Evolutionary conservation across 352 stramenopile genomes (phyloP).

Genomic region (Albugo laibachii): DNA sequence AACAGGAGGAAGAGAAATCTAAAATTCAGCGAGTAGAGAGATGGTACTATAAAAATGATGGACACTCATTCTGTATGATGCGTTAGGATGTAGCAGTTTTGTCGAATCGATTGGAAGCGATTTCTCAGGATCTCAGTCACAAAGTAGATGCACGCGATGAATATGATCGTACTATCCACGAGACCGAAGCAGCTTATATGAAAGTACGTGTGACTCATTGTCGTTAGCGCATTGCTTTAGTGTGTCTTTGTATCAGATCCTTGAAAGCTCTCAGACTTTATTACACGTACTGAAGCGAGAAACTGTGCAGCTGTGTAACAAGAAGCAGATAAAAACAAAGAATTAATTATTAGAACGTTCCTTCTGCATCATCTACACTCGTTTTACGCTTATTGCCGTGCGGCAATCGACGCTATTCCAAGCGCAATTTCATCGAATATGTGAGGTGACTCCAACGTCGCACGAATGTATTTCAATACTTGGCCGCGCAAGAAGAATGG

Average conservation of each 20-base stretch:
- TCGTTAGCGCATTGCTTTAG: neutral
- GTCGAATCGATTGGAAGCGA: constrained; percentile 79
- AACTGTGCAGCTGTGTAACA: constrained; percentile 88
- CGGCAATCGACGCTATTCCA: too few relatives aligned
- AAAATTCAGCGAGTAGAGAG: constrained; percentile 80
- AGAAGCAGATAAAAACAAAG: constrained; percentile 52
- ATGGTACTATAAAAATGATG: neutral
- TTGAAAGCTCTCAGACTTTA: constrained; percentile 87
- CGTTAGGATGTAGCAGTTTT: constrained; percentile 73
- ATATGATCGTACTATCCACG: constrained; percentile 88
- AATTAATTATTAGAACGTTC: too few relatives aligned
- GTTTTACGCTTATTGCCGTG: too few relatives aligned
- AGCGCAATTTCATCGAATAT: too few relatives aligned
- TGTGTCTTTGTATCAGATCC: constrained; percentile 28
- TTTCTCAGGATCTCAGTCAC: constrained; percentile 79
- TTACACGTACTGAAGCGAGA: constrained; percentile 89
- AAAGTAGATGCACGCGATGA: constrained; percentile 84
- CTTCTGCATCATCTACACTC: too few relatives aligned
- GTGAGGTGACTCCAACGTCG: too few relatives aligned
- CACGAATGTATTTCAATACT: too few relatives aligned
- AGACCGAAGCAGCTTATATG: constrained; percentile 89
- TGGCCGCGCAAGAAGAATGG: too few relatives aligned
- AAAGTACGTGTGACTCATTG: constrained; percentile 21
- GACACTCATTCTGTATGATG: neutral
- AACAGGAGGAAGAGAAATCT: constrained; percentile 87